Percentiles rank a stretch among this genome's conserved stretches.
These are phyloP conservation scores for Candida quercuum DNA, from an alignment of 805 yeast species.

Conservation along the genomic window DNA sequence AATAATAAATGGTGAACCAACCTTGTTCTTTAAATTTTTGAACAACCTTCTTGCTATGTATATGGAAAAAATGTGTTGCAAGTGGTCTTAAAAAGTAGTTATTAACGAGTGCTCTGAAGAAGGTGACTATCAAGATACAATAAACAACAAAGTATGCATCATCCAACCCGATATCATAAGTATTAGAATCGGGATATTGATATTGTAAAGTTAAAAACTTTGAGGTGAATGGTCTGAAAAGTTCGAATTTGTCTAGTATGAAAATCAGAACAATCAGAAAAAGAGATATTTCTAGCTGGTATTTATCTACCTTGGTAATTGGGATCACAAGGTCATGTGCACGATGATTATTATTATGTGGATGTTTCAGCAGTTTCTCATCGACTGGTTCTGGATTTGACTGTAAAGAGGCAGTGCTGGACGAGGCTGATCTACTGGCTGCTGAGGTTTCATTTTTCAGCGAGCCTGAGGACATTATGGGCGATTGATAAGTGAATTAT, in stretches of 20 bases:
- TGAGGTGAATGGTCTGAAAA: conserved; percentile 22
- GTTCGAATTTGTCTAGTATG: conserved; percentile 23
- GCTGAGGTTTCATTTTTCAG: neutral
- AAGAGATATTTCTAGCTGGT: conserved; percentile 25
- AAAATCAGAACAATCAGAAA: conserved; percentile 16
- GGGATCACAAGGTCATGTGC: too few species aligned
- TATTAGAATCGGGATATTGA: conserved; percentile 19
- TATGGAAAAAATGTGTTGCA: conserved; percentile 36
- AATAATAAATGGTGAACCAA: conserved; percentile 65
- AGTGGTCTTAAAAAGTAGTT: conserved; percentile 51
- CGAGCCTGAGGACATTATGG: neutral
- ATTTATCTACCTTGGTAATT: conserved; percentile 19
- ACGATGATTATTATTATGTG: neutral
- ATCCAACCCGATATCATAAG: conserved; percentile 50
- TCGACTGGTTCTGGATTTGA: neutral
- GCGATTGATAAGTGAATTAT: too few species aligned
- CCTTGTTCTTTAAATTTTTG: conserved; percentile 83
- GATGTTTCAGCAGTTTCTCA: neutral
- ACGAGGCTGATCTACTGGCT: neutral
- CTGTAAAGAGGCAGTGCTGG: neutral
- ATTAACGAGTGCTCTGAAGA: conserved; percentile 59
- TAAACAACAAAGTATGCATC: conserved; percentile 50
- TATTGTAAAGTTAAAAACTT: conserved; percentile 40
- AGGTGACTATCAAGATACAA: conserved; percentile 50
- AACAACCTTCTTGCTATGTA: conserved; percentile 44